A percentile compares a stretch with the other conserved stretches of the same genome.
Conservation (phyloP, 2,329 filamentous ascomycete genomes). For the Xylaria sp. region DNA sequence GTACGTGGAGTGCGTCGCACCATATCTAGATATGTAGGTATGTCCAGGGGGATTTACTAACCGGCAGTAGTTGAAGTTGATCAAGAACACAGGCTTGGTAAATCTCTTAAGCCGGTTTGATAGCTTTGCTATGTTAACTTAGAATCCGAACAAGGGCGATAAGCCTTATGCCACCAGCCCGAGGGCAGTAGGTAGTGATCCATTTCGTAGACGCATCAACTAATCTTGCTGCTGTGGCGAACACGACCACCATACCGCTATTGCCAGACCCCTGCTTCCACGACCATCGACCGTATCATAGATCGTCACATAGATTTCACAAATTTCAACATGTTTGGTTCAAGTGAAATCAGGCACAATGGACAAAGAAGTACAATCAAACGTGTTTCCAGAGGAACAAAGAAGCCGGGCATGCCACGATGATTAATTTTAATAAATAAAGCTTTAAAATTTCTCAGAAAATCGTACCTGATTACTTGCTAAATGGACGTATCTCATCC, state of each 20-base stretch:
- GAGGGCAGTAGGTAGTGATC: too few relatives aligned
- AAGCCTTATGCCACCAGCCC: too few relatives aligned
- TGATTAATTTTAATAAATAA: too few relatives aligned
- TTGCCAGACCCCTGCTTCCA: too few relatives aligned
- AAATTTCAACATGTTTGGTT: neutral
- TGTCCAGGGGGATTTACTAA: neutral
- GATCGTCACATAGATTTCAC: neutral
- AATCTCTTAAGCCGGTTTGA: neutral
- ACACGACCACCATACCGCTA: too few relatives aligned
- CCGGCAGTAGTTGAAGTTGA: neutral
- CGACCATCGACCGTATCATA: neutral
- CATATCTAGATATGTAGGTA: neutral
- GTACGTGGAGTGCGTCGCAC: too few relatives aligned
- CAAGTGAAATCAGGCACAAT: neutral
- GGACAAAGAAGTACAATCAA: slow-evolving; percentile 6
- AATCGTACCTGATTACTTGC: neutral
- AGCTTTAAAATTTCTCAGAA: too few relatives aligned
- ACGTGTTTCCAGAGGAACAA: slow-evolving; percentile 1
- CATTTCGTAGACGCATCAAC: too few relatives aligned
- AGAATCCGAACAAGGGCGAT: too few relatives aligned
- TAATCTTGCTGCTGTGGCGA: too few relatives aligned
- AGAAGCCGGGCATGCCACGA: neutral
- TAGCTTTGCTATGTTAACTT: neutral
- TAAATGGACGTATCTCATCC: neutral
- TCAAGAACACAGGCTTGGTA: neutral